Percentiles rank a stretch among this genome's conserved stretches.
These are phyloP conservation scores for Venturia effusa DNA, from an alignment of 2,329 filamentous ascomycete species.

Conservation along the genomic window DNA sequence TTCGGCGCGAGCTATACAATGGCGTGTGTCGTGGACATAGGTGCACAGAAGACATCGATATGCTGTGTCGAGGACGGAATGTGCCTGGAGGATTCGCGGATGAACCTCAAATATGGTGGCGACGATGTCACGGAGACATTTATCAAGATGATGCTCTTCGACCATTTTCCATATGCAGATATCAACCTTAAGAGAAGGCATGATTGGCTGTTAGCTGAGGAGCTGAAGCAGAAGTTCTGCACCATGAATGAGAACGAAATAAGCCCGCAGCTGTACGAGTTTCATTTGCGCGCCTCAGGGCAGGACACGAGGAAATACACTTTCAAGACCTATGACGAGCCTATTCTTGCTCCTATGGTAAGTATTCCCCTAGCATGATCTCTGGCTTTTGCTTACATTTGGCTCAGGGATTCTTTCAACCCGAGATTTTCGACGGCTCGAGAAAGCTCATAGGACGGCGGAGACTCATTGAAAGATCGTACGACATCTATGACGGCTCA, in stretches of 20 bases:
- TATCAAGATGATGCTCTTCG: conserved; percentile 94
- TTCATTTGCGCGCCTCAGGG: conserved; percentile 79
- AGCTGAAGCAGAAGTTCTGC: conserved; percentile 87
- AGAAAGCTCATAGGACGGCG: conserved; percentile 69
- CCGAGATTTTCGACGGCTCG: conserved; percentile 72
- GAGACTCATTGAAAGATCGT: conserved; percentile 74
- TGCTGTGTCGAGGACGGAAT: conserved; percentile 96
- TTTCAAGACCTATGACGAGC: conserved; percentile 96
- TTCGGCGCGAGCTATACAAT: conserved; percentile 93
- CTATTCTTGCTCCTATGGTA: conserved; percentile 79
- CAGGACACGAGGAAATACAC: conserved; percentile 86
- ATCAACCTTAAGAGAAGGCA: conserved; percentile 86
- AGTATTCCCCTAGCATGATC: conserved; percentile 13
- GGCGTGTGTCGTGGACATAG: conserved; percentile 90
- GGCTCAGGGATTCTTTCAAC: conserved; percentile 68
- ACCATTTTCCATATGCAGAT: conserved; percentile 89
- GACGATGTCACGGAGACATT: conserved; percentile 90
- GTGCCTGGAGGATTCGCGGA: conserved; percentile 83
- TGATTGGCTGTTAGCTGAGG: conserved; percentile 87
- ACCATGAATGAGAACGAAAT: conserved; percentile 86
- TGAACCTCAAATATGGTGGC: conserved; percentile 92
- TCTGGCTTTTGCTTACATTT: conserved; percentile 6
- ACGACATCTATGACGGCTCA: conserved; percentile 86
- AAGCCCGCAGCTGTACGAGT: conserved; percentile 77
- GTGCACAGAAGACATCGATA: conserved; percentile 93